These are phyloP conservation scores for Isabelozyma heimii DNA, from an alignment of 805 yeast species.

Conservation along the genomic window DNA sequence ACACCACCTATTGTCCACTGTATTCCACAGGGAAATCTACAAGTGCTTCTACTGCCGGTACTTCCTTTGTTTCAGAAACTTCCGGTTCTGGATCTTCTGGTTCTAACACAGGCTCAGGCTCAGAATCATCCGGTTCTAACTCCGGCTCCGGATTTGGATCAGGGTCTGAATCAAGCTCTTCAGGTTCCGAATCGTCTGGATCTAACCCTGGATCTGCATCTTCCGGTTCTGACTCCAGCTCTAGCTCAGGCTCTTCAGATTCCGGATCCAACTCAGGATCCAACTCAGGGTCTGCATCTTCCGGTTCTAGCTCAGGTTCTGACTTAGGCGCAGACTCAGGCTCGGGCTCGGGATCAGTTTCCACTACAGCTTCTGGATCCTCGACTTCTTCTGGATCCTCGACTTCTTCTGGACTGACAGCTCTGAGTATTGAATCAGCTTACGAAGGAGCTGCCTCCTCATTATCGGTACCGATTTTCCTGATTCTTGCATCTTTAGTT, in stretches of 20 bases:
- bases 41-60: not conserved
- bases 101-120: not conserved
- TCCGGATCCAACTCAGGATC: not conserved
- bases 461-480: no score
- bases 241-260: not conserved
- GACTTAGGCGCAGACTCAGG: not conserved
- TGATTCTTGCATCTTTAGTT: no score
- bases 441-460: no score
- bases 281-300: no score
- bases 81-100: constrained; percentile 3
- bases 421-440: no score
- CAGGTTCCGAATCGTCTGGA: not conserved
- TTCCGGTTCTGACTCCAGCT: not conserved
- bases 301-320: not conserved
- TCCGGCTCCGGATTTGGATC: not conserved
- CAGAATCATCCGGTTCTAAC: not conserved
- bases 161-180: no score
- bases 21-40: not conserved
- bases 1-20: not conserved
- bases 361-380: no score
- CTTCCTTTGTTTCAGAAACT: no score
- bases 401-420: no score
- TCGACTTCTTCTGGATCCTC: not conserved
- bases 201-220: no score
- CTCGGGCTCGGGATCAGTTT: not conserved